Percentiles rank a stretch among this genome's conserved stretches.
Evolutionary conservation across 169 alveolate species (phyloP).

Genomic region (Plasmodium adleri): DNA sequence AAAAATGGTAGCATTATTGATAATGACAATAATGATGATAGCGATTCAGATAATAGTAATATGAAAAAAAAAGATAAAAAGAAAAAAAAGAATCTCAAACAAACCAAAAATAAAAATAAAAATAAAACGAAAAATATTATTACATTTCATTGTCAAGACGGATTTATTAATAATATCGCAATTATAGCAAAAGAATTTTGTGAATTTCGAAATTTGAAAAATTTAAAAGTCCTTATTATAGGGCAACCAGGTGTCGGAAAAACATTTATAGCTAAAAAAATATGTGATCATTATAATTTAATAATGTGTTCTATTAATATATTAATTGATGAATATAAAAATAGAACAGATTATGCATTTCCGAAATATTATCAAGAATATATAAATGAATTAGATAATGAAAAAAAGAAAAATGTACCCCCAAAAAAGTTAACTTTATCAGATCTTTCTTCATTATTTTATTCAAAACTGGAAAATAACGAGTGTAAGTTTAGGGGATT

Average conservation of each 20-base stretch:
- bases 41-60: not conserved
- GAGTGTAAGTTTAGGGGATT: slow-evolving; percentile 64
- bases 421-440: slow-evolving; percentile 8
- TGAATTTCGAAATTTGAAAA: slow-evolving; percentile 38
- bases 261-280: slow-evolving; percentile 51
- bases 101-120: not conserved
- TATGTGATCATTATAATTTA: slow-evolving; percentile 55
- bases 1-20: not conserved
- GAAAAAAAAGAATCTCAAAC: not conserved
- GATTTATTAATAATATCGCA: slow-evolving; percentile 33
- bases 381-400: not conserved
- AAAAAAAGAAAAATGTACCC: slow-evolving; percentile 7
- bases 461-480: slow-evolving; percentile 28
- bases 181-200: slow-evolving; percentile 49
- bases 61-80: not conserved
- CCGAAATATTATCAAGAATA: slow-evolving; percentile 35
- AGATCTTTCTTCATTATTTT: slow-evolving; percentile 30
- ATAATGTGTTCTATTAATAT: slow-evolving; percentile 22
- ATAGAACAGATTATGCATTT: slow-evolving; percentile 15
- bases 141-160: slow-evolving; percentile 48
- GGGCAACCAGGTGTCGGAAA: slow-evolving; percentile 71
- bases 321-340: slow-evolving; percentile 34
- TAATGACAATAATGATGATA: not conserved
- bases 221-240: slow-evolving; percentile 18
- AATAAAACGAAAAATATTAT: not conserved